Evolutionary conservation across 106 monocot genomes (phyloP).

Genomic region (Iris macrosiphon): DNA sequence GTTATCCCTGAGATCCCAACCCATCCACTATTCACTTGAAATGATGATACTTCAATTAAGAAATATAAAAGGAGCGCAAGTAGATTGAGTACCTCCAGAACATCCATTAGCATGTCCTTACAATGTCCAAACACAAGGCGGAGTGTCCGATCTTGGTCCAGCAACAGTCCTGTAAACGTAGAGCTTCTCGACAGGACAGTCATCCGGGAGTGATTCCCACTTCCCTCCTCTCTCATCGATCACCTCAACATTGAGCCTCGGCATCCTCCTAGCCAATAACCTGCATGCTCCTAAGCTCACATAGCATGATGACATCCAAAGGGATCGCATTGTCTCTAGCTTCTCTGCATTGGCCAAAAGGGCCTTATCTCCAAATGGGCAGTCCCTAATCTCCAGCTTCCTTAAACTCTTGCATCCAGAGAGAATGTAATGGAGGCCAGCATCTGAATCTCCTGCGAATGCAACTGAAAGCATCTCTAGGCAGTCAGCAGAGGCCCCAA

Average conservation of each 20-base stretch:
- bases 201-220: constrained; percentile 22
- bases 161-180: constrained; percentile 67
- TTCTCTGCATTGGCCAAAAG: constrained; percentile 52
- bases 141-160: constrained; percentile 52
- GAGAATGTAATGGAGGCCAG: constrained; percentile 62
- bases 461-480: constrained; percentile 83
- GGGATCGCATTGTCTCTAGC: constrained; percentile 95
- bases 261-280: constrained; percentile 57
- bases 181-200: constrained; percentile 53
- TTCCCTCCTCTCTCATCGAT: constrained; percentile 47
- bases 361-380: constrained; percentile 71
- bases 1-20: too few species aligned
- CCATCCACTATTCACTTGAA: too few species aligned
- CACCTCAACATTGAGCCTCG: constrained; percentile 64
- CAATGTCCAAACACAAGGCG: constrained; percentile 37
- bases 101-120: too few species aligned
- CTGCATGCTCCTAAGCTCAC: constrained; percentile 60
- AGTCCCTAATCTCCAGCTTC: constrained; percentile 77
- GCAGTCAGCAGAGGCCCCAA: constrained; percentile 38
- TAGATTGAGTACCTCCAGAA: too few species aligned
- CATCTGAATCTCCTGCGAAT: constrained; percentile 68
- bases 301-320: constrained; percentile 85
- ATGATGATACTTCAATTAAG: too few species aligned
- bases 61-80: too few species aligned
- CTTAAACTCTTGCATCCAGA: constrained; percentile 61